phyloP scores from a whole-genome alignment of 805 yeast genomes.

The Cyberlindnera subsufficiens region DNA sequence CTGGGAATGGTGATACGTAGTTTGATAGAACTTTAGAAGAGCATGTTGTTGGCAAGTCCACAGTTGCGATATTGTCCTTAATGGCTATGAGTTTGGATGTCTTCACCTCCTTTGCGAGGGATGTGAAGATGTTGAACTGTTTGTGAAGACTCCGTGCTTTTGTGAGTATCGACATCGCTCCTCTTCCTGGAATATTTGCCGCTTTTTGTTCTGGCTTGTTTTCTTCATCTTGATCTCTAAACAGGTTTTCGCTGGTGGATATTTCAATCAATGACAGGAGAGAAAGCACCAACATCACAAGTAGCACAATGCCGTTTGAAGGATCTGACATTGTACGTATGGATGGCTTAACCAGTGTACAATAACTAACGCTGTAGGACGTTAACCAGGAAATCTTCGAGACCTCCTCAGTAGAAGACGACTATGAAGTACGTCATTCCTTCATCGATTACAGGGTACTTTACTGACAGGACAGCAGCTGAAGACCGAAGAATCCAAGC shows the following conservation, averaged over 20 bases:
- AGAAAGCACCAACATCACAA: no score
- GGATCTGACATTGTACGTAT: no score
- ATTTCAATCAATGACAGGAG: no score
- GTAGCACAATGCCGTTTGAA: no score
- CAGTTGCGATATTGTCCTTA: constrained; percentile 80
- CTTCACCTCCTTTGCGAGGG: constrained; percentile 14
- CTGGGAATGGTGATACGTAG: constrained; percentile 73
- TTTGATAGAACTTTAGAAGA: constrained; percentile 56
- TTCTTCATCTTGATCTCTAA: no score
- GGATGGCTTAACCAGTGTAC: no score
- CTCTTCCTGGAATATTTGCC: no score
- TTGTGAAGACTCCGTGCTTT: no score
- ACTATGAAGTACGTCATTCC: constrained; percentile 26
- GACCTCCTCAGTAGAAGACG: constrained; percentile 35
- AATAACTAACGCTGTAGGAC: constrained; percentile 15
- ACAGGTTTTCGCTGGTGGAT: no score
- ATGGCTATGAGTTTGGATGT: constrained; percentile 34
- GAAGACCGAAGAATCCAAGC: not conserved
- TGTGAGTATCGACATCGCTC: no score
- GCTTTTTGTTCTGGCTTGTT: no score
- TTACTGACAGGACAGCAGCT: not conserved
- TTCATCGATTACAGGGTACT: no score
- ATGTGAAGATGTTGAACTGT: constrained; percentile 36
- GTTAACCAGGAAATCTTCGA: constrained; percentile 35
- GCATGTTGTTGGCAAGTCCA: constrained; percentile 67